Evolutionary conservation across 1,284 basidiomycete species (phyloP), one percentile per base, ranked within the genome.

Genomic region (Puccinia coronata): DNA sequence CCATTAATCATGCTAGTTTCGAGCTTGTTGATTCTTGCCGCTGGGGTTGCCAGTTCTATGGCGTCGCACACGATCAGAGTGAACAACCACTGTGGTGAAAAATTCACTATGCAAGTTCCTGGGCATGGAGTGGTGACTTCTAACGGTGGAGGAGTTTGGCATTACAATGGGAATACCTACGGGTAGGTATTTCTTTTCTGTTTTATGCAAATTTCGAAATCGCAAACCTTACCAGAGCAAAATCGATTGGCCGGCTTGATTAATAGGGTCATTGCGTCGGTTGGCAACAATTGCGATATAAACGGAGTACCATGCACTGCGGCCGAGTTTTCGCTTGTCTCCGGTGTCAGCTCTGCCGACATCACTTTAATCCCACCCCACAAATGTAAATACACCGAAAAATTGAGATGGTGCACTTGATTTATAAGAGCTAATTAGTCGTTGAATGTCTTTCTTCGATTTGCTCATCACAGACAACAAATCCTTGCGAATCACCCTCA

Each of bases 331-430:
- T 71, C 77, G 14, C 63, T 80, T 16, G 69, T 61, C 9, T 43
- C 51, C 25, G 72, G 34, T 20, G 57, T 71, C 16, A 43, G 53
- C 41, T 71, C 72, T 47, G 77, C 77, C 41, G 74, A 76, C 57
- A 76, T 78, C 41, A 78, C 76, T 57, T 55, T 69, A 18, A 78
- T 78, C 36, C 49, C 76, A 23, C 63, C 61, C 69, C 76, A 78
- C 47, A 9, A 20, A 36, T 78, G 61, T 63, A 31, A 20, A 5
- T 41, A 63, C 12, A 4, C 11, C 6, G 6, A 59, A 14, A 34
- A 6, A 18, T 34, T 5, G 18, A 34, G 5, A n/a, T n/a, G n/a
- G n/a, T 41, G 28, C 5, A 31, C 6, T 41, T 11, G 28, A 34
- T 34, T 41, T 14, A 63, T 5, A 63, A 34, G 61, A 63, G 16